Evolutionary conservation across 805 yeast species (phyloP).

Genomic region (Ogataea haglerorum): DNA sequence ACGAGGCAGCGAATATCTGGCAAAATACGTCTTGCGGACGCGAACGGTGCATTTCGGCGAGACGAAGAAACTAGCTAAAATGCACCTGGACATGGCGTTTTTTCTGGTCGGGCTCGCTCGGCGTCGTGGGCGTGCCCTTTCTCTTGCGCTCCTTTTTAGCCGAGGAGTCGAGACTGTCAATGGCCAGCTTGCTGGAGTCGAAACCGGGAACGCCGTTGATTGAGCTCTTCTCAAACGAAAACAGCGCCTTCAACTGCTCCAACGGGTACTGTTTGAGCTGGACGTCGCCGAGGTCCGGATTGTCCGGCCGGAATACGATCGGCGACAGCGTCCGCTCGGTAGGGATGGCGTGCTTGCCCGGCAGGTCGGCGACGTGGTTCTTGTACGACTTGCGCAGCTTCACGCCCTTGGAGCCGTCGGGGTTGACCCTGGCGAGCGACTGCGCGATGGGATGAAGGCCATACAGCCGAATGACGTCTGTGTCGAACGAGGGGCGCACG

Average conservation of each 20-base stretch:
- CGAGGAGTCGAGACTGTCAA: conserved; percentile 38
- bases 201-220: conserved; percentile 76
- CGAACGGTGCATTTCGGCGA: conserved; percentile 68
- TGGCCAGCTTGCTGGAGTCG: conserved; percentile 63
- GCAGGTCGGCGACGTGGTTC: conserved; percentile 82
- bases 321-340: conserved; percentile 39
- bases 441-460: conserved; percentile 64
- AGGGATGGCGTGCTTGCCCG: conserved; percentile 76
- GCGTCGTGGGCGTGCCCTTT: conserved; percentile 21
- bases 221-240: conserved; percentile 63
- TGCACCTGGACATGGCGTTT: conserved; percentile 34
- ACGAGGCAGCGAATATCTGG: conserved; percentile 64
- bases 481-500: conserved; percentile 65
- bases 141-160: conserved; percentile 29
- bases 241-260: conserved; percentile 43
- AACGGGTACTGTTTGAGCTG: conserved; percentile 49
- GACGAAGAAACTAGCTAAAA: conserved; percentile 36
- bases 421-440: conserved; percentile 81
- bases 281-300: conserved; percentile 34
- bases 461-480: conserved; percentile 68
- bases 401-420: conserved; percentile 87
- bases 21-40: conserved; percentile 58
- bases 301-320: conserved; percentile 37
- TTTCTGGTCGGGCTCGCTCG: conserved; percentile 26
- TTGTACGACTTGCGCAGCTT: conserved; percentile 93